phyloP scores from a whole-genome alignment of 768 basidiomycete species.

The Russula compacta region DNA sequence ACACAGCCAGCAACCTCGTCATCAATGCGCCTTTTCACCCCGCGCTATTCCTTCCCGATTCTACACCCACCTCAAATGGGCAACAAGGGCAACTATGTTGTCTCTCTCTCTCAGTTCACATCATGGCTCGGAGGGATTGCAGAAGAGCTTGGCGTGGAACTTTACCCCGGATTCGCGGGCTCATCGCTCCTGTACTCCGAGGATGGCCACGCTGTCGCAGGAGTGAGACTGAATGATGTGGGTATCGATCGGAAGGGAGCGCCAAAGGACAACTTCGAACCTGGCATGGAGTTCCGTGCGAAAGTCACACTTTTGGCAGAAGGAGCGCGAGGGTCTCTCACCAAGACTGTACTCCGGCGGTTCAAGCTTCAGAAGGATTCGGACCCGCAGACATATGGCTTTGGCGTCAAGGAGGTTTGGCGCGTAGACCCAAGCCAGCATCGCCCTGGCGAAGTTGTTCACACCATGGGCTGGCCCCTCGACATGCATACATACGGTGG shows the following conservation, averaged over 20 bases:
- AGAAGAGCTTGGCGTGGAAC: conserved; percentile 81
- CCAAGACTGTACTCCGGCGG: conserved; percentile 65
- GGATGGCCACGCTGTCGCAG: conserved; percentile 53
- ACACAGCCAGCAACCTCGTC: conserved; percentile 70
- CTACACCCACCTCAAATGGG: conserved; percentile 97
- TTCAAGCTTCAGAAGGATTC: conserved; percentile 60
- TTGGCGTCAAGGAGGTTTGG: conserved; percentile 98
- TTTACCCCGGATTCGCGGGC: conserved; percentile 97
- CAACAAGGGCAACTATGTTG: conserved; percentile 89
- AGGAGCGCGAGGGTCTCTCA: conserved; percentile 88
- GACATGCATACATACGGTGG: conserved; percentile 79
- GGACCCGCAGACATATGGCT: conserved; percentile 90
- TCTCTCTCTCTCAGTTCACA: conserved; percentile 81
- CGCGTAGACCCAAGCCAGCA: conserved; percentile 59
- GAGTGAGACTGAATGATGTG: conserved; percentile 89
- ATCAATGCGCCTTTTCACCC: conserved; percentile 79
- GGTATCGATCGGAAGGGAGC: conserved; percentile 71
- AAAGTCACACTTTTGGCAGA: conserved; percentile 90
- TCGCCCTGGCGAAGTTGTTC: conserved; percentile 75
- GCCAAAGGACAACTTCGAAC: conserved; percentile 84
- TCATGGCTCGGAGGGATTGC: conserved; percentile 85
- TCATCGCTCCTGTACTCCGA: conserved; percentile 67
- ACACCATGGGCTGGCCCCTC: conserved; percentile 93
- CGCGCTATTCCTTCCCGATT: conserved; percentile 59
- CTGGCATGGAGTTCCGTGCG: conserved; percentile 92